Conservation (phyloP, 768 basidiomycete genomes). For the Trametes cubensis region DNA sequence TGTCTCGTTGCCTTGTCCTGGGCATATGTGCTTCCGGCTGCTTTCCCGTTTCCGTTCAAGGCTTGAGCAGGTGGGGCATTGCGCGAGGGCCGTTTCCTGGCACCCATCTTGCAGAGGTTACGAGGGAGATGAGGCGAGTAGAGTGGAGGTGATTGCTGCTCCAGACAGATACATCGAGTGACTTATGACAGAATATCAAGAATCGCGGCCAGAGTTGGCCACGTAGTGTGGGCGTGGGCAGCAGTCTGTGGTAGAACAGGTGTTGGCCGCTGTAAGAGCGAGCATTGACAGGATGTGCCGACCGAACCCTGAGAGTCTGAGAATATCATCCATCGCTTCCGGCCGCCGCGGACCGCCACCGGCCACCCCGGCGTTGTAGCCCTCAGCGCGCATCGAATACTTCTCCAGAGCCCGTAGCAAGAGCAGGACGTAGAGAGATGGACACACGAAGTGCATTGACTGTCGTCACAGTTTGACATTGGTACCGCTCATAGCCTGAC, state of each 20-base stretch:
- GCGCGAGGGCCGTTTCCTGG: neutral
- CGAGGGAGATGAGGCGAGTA: neutral
- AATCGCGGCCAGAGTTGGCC: neutral
- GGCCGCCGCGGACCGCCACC: too few relatives aligned
- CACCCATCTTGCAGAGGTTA: neutral
- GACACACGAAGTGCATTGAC: too few relatives aligned
- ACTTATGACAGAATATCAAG: neutral
- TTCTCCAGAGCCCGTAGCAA: too few relatives aligned
- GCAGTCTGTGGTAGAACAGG: neutral
- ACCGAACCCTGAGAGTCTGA: too few relatives aligned
- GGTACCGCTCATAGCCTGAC: too few relatives aligned
- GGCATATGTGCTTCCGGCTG: neutral
- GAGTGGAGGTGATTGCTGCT: neutral
- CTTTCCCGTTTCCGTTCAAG: neutral
- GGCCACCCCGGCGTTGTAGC: too few relatives aligned
- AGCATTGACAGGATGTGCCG: neutral
- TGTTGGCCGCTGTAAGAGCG: neutral
- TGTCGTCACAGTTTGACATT: too few relatives aligned
- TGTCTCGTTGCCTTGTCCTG: slow-evolving; percentile 6
- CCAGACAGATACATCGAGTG: neutral
- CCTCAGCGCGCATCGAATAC: too few relatives aligned
- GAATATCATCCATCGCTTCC: neutral
- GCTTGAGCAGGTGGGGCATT: neutral
- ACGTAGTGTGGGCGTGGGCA: slow-evolving; percentile 1
- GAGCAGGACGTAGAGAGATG: too few relatives aligned